A percentile compares a stretch with the other conserved stretches of the same genome.
Conservation (phyloP, 495 filamentous ascomycete genomes). For the Tuber aestivum region DNA sequence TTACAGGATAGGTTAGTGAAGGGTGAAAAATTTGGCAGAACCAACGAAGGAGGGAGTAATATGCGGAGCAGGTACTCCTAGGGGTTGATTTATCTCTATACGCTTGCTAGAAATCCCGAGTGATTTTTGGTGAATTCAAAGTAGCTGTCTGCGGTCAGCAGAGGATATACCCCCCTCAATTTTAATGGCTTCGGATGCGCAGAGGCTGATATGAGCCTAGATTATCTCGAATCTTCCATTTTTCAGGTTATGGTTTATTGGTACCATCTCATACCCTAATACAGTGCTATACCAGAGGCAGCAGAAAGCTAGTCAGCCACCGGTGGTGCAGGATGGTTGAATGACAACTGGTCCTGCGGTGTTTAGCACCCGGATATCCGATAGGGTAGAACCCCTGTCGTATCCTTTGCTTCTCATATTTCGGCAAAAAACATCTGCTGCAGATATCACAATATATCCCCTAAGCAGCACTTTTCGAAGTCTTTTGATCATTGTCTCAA, state of each 20-base stretch:
- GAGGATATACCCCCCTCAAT: background rate
- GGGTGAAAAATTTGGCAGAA: too few species aligned
- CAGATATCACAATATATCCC: too few species aligned
- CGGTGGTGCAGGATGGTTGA: background rate
- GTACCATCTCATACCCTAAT: too few species aligned
- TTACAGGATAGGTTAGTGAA: too few species aligned
- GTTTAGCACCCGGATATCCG: background rate
- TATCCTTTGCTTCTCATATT: background rate
- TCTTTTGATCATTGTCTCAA: too few species aligned
- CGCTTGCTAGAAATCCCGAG: background rate
- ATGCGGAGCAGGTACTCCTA: too few species aligned
- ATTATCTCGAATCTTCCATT: background rate
- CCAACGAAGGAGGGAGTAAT: too few species aligned
- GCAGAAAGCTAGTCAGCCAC: background rate
- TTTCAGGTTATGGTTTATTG: background rate
- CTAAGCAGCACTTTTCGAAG: too few species aligned
- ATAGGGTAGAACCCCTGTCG: background rate
- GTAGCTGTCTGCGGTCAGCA: background rate
- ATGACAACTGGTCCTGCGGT: too few species aligned
- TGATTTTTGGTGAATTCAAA: too few species aligned
- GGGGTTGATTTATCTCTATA: background rate
- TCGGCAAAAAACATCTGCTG: background rate
- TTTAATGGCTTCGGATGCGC: background rate
- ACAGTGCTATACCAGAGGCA: background rate
- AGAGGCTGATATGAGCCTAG: background rate